Base-by-base conservation (phyloP, 108 stramenopile genomes). In the Heterococcus sp. region DNA sequence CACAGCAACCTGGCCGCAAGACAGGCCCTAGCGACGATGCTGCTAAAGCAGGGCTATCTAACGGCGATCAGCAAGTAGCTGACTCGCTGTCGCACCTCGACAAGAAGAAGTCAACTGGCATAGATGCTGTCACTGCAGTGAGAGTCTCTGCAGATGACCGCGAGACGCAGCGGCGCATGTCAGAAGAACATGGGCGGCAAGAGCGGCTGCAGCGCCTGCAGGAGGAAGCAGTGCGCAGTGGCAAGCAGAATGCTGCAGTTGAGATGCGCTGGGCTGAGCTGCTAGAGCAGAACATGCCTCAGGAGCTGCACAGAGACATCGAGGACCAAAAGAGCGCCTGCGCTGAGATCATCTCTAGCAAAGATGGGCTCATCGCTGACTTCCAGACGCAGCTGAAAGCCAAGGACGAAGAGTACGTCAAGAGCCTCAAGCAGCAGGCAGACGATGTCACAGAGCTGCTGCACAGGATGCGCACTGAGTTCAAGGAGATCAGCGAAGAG, bases 331-430 rank as follows among this genome's bases (percentile, higher is more conserved):
- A 83, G 72, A 31, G 26, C 5, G 86, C 87, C 2, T 91, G 90
- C 85, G 63, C 64, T 5, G 88, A 78, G 31, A 90, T 91, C 69
- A 86, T 91, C 74, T 39, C 38, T 33, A 87, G 85, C 35, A 91
- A 91, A 73, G 89, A 91, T 72, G 68, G n/a, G 32, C 85, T 91
- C 8, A 89, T 89, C 35, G 38, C 38, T 21, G 89, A 89, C 46
- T 91, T 91, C 83, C 87, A 89, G 87, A 70, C 73, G 2, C 89
- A 91, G 86, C 89, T 91, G 3, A 87, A 87, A 37, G 69, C 40
- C 29, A 91, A 91, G 80, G 90, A 91, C 81, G 90, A 91, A 73
- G 90, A 91, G 87, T 91, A 91, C 86, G 90, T 91, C 65, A 87
- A 87, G 84, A 80, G 90, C 8, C 84, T 91, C 30, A 82, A 89